phyloP scores from a whole-genome alignment of 2,329 filamentous ascomycete genomes.

The Neonectria magnoliae region DNA sequence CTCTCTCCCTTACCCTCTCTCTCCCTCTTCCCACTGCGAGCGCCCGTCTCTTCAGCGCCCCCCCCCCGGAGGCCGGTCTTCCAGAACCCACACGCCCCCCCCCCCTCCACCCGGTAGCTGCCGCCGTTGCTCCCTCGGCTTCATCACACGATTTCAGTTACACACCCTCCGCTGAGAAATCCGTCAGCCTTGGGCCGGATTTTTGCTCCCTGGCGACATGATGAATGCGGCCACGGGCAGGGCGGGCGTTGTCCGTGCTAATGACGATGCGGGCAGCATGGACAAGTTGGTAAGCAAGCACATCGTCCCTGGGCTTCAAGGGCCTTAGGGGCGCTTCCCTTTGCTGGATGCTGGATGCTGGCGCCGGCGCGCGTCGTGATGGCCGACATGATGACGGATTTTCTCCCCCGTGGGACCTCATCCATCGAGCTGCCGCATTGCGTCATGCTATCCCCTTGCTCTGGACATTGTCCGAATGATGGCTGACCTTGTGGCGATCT shows the following conservation, averaged over 20 bases:
- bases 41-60: constrained; percentile 19
- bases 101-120: constrained; percentile 43
- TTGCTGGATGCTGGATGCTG: constrained; percentile 4
- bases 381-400: constrained; percentile 3
- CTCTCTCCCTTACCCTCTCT: constrained; percentile 3
- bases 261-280: constrained; percentile 62
- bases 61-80: constrained; percentile 33
- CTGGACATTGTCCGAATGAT: constrained; percentile 4
- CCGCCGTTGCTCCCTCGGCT: constrained; percentile 42
- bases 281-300: constrained; percentile 69
- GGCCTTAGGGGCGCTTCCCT: constrained; percentile 27
- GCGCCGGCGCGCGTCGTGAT: constrained; percentile 6
- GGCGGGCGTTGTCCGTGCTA: constrained; percentile 66
- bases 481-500: constrained; percentile 29
- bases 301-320: constrained; percentile 21
- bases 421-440: neutral
- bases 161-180: constrained; percentile 44
- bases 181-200: constrained; percentile 41
- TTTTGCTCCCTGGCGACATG: constrained; percentile 39
- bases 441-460: neutral
- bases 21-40: constrained; percentile 12
- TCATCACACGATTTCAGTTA: constrained; percentile 49
- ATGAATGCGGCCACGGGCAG: constrained; percentile 61
- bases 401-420: neutral
- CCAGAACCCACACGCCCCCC: constrained; percentile 36